Conservation (phyloP, 495 filamentous ascomycete genomes). For the Penicillium bovifimosum region DNA sequence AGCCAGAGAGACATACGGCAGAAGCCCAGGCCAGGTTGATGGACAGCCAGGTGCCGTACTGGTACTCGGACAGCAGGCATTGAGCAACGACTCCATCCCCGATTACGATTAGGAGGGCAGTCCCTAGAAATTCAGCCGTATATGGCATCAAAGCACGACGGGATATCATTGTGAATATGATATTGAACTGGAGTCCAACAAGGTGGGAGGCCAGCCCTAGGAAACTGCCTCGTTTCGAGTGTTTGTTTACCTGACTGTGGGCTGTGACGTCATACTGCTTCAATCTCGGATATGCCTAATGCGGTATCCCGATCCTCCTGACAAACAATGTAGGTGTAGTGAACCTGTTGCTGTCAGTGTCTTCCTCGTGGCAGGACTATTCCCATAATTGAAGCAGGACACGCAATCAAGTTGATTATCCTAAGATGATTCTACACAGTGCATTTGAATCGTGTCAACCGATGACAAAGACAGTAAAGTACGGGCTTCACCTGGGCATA, state of each 20-base stretch:
- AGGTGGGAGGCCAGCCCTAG: background rate
- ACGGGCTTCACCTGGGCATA: too few species aligned
- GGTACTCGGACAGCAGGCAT: slow-evolving; percentile 31
- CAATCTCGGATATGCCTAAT: background rate
- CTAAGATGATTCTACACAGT: too few species aligned
- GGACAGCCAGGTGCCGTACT: slow-evolving; percentile 36
- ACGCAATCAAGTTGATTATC: too few species aligned
- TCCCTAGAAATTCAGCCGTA: slow-evolving; percentile 33
- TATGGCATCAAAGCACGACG: slow-evolving; percentile 28
- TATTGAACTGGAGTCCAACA: background rate
- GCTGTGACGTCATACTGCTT: background rate
- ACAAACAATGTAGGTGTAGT: too few species aligned
- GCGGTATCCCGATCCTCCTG: too few species aligned
- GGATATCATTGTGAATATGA: slow-evolving; percentile 18
- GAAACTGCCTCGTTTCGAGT: background rate
- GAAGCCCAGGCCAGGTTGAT: slow-evolving; percentile 36
- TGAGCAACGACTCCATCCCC: slow-evolving; percentile 36
- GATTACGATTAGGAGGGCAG: slow-evolving; percentile 31
- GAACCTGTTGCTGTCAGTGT: too few species aligned
- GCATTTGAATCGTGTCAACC: too few species aligned
- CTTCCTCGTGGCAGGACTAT: too few species aligned
- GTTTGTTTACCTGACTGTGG: background rate
- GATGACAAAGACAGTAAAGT: too few species aligned
- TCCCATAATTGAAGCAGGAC: too few species aligned
- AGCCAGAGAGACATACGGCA: slow-evolving; percentile 29